phyloP scores from a whole-genome alignment of 805 yeast species.

The Ogataea minuta region DNA sequence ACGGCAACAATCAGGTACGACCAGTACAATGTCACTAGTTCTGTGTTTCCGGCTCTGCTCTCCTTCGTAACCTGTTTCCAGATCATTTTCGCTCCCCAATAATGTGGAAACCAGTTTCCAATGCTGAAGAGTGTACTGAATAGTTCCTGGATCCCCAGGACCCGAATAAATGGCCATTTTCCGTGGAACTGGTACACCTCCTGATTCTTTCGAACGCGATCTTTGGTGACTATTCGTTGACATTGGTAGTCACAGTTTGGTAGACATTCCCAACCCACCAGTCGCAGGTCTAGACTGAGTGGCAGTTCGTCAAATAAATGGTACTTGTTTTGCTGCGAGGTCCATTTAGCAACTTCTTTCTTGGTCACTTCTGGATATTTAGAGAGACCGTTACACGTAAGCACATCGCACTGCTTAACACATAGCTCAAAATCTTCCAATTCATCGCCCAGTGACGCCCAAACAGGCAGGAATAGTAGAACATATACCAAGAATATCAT shows the following conservation, averaged over 20 bases:
- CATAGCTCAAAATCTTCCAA: slow-evolving; percentile 57
- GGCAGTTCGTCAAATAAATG: slow-evolving; percentile 40
- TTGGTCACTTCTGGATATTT: slow-evolving; percentile 25
- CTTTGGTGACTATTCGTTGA: slow-evolving; percentile 68
- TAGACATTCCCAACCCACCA: slow-evolving; percentile 70
- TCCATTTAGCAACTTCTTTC: slow-evolving; percentile 27
- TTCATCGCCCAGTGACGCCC: slow-evolving; percentile 61
- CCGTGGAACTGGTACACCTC: slow-evolving; percentile 88
- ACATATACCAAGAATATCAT: slow-evolving; percentile 3
- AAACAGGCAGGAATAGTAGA: slow-evolving; percentile 1
- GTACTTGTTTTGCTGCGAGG: slow-evolving; percentile 33
- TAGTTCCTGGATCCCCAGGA: slow-evolving; percentile 81
- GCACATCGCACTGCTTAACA: slow-evolving; percentile 46
- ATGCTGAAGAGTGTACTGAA: slow-evolving; percentile 79
- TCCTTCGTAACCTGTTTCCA: slow-evolving; percentile 23
- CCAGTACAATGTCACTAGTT: slow-evolving; percentile 30
- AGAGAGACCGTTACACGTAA: slow-evolving; percentile 27
- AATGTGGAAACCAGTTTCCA: slow-evolving; percentile 66
- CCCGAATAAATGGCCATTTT: slow-evolving; percentile 89
- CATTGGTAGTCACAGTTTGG: slow-evolving; percentile 92
- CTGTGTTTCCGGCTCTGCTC: slow-evolving; percentile 18
- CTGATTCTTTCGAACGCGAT: slow-evolving; percentile 45
- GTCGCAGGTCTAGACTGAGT: slow-evolving; percentile 39
- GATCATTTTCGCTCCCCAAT: slow-evolving; percentile 40
- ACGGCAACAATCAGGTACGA: slow-evolving; percentile 50